Evolutionary conservation across 2,329 filamentous ascomycete genomes (phyloP), one percentile per base, ranked within the genome.

Genomic region (Diaporthe citrichinensis): DNA sequence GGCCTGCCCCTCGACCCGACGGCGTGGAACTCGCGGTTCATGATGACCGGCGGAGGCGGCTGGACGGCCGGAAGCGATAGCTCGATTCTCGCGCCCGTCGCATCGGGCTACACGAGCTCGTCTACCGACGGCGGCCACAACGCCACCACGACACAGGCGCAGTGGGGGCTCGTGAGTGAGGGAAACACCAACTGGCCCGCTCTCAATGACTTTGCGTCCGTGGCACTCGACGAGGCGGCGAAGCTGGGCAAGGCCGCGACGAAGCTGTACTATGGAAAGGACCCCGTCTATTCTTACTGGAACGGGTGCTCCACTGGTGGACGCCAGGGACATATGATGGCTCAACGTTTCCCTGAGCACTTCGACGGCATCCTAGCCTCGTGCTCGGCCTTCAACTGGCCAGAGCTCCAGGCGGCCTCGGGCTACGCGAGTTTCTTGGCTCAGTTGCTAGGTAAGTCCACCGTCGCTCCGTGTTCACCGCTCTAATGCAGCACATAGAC

Each of bases 221-320:
- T 82, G 1, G 82, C 83, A 4, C 73, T 83, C 31, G 88, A 90
- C 78, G 87, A 87, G 51, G 87, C 87, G 55, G 85, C 88, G 0
- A 82, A 87, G 8, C 78, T 88, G 1, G 86, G 86, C 31, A 91
- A 91, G 79, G 76, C 83, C 5, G 77, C 91, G 28, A 84, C 86
- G 4, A 78, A 85, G 34, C 80, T 82, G 12, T 90, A 87, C 80
- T 91, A 91, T 78, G 82, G 84, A n/a, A 76, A 79, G 28, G 79
- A 81, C 0, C 83, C 85, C 1, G 80, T 82, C 2, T 88, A 87
- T 79, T 87, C 85, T n/a, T 91, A 90, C 80, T 91, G 86, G 79
- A 83, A 85, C 61, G 90, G 89, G 39, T 91, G 89, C 79, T 89
- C 87, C 2, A 89, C 87, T 0, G 90, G 90, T 36, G 90, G 90